Evolutionary conservation across 495 filamentous ascomycete species (phyloP), one percentile per base, ranked within the genome.

Genomic region (Talaromyces ruber): DNA sequence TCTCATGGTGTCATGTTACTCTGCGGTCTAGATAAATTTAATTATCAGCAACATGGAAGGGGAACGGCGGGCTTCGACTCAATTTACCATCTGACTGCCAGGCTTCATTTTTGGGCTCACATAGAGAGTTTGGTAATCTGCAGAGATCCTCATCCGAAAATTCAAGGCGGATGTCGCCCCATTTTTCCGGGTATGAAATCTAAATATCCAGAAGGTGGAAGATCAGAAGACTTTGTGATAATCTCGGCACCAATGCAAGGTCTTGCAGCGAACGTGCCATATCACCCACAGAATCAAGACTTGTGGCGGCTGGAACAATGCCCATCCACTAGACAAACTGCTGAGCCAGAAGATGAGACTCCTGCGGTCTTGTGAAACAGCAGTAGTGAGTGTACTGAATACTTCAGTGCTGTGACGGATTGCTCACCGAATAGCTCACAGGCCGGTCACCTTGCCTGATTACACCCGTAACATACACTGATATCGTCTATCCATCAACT

Each of bases 271-370:
- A 64, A 62, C 74, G 74, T 7, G 74, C 66, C 73, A 77, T 73
- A 3, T 64, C 64, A 0, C 74, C 74, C 0, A 65, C 63, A n/a
- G 66, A 66, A 53, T 77, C 74, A 16, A 67, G 68, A 24, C 59
- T 62, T 14, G 1, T 39, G 12, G 34, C 58, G 53, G 4, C 70
- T 51, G 29, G 39, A 59, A 67, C 51, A 65, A 45, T 9, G 3
- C 68, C n/a, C 66, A 47, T 64, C 61, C 47, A 57, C 71, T n/a
- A 21, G 14, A 73, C 68, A 12, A 5, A 80, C 75, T 2, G 72
- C 79, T 58, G 74, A 79, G 21, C 77, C 79, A 8, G 77, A 71
- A 4, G 77, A 80, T 25, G 79, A 79, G 6, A 76, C 79, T n/a
- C 71, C 70, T 9, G 77, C 74, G 18, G 52, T 24, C 25, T 16